Evolutionary conservation across 2,329 filamentous ascomycete genomes (phyloP).

Genomic region (Microdochium trichocladiopsis): DNA sequence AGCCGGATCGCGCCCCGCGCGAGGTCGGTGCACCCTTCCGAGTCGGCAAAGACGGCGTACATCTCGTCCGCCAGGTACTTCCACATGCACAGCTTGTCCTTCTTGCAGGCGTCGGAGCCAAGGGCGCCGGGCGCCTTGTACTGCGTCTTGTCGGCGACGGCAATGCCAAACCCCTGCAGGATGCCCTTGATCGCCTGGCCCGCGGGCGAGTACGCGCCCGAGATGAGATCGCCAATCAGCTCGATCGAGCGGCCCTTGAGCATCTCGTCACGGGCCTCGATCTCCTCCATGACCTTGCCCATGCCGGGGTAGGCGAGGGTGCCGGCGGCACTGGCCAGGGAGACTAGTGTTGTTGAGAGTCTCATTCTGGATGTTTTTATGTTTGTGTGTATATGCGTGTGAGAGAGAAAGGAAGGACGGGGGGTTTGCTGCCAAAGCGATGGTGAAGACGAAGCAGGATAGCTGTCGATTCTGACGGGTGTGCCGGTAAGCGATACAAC

Average conservation of each 20-base stretch:
- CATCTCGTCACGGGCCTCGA: slow-evolving; percentile 13
- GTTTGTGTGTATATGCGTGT: too few species aligned
- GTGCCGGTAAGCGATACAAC: too few species aligned
- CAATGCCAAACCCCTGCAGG: slow-evolving; percentile 8
- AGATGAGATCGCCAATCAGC: slow-evolving; percentile 14
- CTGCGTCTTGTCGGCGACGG: slow-evolving; percentile 5
- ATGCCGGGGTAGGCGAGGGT: slow-evolving; percentile 15
- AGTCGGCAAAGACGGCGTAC: slow-evolving; percentile 6
- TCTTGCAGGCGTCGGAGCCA: slow-evolving; percentile 12
- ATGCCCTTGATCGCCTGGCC: slow-evolving; percentile 14
- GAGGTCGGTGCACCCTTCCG: slow-evolving; percentile 26
- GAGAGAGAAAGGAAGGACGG: too few species aligned
- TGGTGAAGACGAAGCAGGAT: too few species aligned
- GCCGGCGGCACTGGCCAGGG: background rate
- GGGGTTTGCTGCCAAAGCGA: too few species aligned
- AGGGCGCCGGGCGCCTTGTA: slow-evolving; percentile 11
- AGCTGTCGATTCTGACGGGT: too few species aligned
- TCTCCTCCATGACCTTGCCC: slow-evolving; percentile 12
- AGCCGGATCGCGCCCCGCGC: slow-evolving; percentile 36
- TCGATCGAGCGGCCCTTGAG: slow-evolving; percentile 8
- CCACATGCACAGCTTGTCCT: slow-evolving; percentile 31
- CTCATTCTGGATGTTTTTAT: background rate
- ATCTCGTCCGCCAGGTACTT: slow-evolving; percentile 28
- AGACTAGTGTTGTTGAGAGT: background rate
- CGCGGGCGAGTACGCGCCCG: slow-evolving; percentile 3